Conservation (phyloP, 495 filamentous ascomycete species). For the Hyaloscypha hepaticicola region DNA sequence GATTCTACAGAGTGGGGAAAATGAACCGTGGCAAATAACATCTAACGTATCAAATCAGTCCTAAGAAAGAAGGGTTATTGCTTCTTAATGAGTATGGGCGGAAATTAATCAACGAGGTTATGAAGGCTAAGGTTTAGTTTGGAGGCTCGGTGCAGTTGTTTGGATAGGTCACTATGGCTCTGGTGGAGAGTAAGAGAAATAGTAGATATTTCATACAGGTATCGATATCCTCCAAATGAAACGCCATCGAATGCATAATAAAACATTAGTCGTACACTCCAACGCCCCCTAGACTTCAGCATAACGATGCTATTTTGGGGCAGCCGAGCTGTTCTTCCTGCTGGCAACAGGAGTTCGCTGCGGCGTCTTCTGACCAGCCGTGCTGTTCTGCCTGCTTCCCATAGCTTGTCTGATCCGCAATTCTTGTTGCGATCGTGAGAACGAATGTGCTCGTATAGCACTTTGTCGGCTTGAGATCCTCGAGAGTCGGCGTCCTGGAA, state of each 20-base stretch:
- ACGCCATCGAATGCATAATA: neutral
- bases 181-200: neutral
- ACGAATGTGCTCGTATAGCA: slow-evolving; percentile 38
- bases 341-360: slow-evolving; percentile 12
- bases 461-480: slow-evolving; percentile 42
- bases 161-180: too few species aligned
- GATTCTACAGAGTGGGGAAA: too few species aligned
- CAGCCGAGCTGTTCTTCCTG: slow-evolving; percentile 15
- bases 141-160: too few species aligned
- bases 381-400: slow-evolving; percentile 43
- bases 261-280: neutral
- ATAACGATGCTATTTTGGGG: neutral
- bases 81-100: too few species aligned
- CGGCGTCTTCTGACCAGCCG: slow-evolving; percentile 2
- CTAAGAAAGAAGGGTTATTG: too few species aligned
- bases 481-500: slow-evolving; percentile 40
- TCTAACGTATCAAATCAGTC: too few species aligned
- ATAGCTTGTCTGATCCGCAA: slow-evolving; percentile 45
- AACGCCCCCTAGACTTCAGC: neutral
- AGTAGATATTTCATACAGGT: neutral
- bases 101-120: too few species aligned
- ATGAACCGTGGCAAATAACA: too few species aligned
- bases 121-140: too few species aligned
- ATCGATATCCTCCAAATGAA: neutral
- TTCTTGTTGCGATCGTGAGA: slow-evolving; percentile 50